Evolutionary conservation across 495 filamentous ascomycete genomes (phyloP), one percentile per base, ranked within the genome.

Genomic region (Oleoguttula mirabilis): DNA sequence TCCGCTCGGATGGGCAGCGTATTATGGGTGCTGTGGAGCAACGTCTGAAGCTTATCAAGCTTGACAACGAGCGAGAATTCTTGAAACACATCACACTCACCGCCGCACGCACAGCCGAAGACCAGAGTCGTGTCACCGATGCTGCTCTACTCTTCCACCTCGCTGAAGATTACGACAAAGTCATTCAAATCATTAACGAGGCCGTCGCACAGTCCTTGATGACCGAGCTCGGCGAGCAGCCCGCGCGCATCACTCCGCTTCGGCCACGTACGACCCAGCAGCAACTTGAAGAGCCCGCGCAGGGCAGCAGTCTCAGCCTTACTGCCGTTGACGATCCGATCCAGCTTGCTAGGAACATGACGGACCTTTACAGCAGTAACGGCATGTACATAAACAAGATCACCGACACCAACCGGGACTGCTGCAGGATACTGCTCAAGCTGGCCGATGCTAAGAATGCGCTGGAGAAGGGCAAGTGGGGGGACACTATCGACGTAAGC

Each of bases 71-170:
- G 57, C 70, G 78, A 24, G 81, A 92, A 42, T 92, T 94, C 60
- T 68, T 96, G 48, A 77, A 75, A 49, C 76, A 76, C 32, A 84
- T 99, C 55, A 95, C 86, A 2, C 66, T 84, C 28, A 84, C 94
- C 60, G 90, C 90, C 23, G 90, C 90, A 24, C 77, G 74, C 39
- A 79, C 86, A 42, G 90, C 90, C 4, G 88, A 96, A 48, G 92
- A 96, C 54, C 92, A 85, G 59, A 88, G 92, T 24, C 72, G 92
- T 27, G 81, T 79, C 1, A 85, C 85, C 5, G 90, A 99, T 60
- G 87, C 92, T 1, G 88, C 95, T 4, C 69, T 99, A 34, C 66
- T 99, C 28, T 95, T 90, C 56, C 88, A 96, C 59, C 72, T 99
- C 25, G 88, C 88, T 0, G 84, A 84, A 53, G 85, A 99, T 54